A percentile compares a stretch with the other conserved stretches of the same genome.
Evolutionary conservation across 108 stramenopile genomes (phyloP).

Genomic region (Fragilariopsis cylindrus): DNA sequence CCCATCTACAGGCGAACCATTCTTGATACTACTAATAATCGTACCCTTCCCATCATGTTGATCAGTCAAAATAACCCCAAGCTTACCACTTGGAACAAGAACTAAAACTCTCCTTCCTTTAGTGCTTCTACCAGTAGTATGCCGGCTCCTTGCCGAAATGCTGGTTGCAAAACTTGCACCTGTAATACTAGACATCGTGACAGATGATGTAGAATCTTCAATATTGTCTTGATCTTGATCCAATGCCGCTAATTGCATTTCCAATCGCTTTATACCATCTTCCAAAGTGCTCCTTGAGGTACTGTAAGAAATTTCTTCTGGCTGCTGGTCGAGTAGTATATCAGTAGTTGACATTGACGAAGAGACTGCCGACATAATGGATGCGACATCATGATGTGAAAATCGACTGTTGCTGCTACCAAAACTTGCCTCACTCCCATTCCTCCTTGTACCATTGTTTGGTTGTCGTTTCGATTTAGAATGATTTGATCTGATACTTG

Average conservation of each 20-base stretch:
- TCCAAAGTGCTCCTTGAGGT: conserved; percentile 21
- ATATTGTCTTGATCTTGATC: conserved; percentile 14
- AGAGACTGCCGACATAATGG: conserved; percentile 11
- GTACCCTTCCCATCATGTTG: conserved; percentile 53
- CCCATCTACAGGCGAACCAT: conserved; percentile 28
- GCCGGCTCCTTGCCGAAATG: conserved; percentile 17
- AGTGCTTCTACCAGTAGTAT: not conserved
- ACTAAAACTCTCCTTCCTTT: conserved; percentile 28
- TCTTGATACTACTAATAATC: conserved; percentile 42
- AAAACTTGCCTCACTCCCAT: conserved; percentile 7
- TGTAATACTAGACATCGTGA: conserved; percentile 26
- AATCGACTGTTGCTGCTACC: conserved; percentile 20
- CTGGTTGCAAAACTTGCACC: conserved; percentile 19
- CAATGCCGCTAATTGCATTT: conserved; percentile 36
- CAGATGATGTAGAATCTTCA: conserved; percentile 19
- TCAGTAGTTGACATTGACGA: conserved; percentile 14
- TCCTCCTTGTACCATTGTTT: not conserved
- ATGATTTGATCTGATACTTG: conserved; percentile 30
- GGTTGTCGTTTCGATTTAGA: not conserved
- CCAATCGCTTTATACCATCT: conserved; percentile 36
- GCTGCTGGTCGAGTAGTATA: conserved; percentile 1
- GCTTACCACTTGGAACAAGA: conserved; percentile 64
- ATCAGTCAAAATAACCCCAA: conserved; percentile 73
- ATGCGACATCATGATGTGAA: not conserved
- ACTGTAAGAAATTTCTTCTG: conserved; percentile 14